phyloP scores from a whole-genome alignment of 768 basidiomycete species.

The Suillus discolor region DNA sequence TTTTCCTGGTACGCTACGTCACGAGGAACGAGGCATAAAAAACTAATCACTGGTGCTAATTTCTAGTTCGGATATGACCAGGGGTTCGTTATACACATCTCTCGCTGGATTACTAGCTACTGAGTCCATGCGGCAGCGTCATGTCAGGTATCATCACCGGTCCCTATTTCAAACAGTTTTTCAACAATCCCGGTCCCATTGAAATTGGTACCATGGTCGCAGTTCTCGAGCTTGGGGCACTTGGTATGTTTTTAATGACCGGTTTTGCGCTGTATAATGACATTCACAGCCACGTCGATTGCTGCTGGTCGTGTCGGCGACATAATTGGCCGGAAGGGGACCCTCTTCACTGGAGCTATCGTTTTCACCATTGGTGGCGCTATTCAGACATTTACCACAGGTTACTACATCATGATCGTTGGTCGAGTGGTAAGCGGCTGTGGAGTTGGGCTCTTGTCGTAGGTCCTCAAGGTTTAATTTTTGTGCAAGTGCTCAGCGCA shows the following conservation, averaged over 20 bases:
- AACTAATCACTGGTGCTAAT: conserved; percentile 6
- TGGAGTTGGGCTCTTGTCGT: conserved; percentile 90
- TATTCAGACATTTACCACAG: conserved; percentile 80
- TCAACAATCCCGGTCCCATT: conserved; percentile 72
- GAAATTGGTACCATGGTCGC: conserved; percentile 94
- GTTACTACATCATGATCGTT: conserved; percentile 79
- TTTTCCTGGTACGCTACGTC: conserved; percentile 68
- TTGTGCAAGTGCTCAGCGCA: conserved; percentile 8
- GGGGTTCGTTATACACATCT: conserved; percentile 49
- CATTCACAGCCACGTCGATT: conserved; percentile 73
- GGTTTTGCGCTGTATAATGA: conserved; percentile 3
- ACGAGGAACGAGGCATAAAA: neutral
- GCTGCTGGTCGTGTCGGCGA: conserved; percentile 91
- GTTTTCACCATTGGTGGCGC: conserved; percentile 87
- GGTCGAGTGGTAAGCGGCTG: conserved; percentile 85
- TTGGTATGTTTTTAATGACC: conserved; percentile 54
- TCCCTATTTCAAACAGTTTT: conserved; percentile 79
- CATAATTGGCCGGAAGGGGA: conserved; percentile 80
- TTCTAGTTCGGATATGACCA: conserved; percentile 83
- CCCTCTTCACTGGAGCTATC: conserved; percentile 79
- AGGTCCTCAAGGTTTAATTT: conserved; percentile 30
- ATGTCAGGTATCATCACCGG: conserved; percentile 93
- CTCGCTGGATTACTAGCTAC: conserved; percentile 13
- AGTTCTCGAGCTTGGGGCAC: conserved; percentile 90
- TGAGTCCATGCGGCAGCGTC: conserved; percentile 50